phyloP scores from a whole-genome alignment of 164 flowering plant species.

The Piper betle region DNA sequence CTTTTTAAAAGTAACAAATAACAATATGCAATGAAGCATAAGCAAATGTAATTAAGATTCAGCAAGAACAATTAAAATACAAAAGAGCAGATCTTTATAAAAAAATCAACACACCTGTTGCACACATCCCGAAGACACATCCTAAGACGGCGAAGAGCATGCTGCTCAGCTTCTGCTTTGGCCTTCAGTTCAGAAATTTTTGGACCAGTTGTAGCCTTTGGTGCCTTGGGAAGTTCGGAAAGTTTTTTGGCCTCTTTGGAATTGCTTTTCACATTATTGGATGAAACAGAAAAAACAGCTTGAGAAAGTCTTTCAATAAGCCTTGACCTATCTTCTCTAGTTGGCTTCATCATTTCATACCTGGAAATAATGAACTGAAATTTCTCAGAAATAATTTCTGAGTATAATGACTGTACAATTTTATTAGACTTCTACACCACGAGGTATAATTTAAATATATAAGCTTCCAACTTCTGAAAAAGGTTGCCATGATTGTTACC shows the following conservation, averaged over 20 bases:
- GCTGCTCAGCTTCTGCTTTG: conserved; percentile 96
- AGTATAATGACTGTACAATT: too few relatives aligned
- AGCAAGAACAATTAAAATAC: too few relatives aligned
- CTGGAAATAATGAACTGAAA: conserved; percentile 19
- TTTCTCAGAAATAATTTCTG: background rate
- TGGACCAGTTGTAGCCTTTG: conserved; percentile 68
- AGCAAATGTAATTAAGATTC: too few relatives aligned
- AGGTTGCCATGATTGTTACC: background rate
- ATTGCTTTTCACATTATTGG: conserved; percentile 27
- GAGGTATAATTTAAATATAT: too few relatives aligned
- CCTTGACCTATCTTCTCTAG: conserved; percentile 55
- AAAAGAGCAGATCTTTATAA: background rate
- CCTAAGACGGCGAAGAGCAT: conserved; percentile 88
- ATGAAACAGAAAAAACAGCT: conserved; percentile 59
- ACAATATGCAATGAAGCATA: background rate
- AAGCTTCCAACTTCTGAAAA: too few relatives aligned
- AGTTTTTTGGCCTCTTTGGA: conserved; percentile 28
- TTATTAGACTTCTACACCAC: too few relatives aligned
- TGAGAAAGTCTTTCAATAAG: conserved; percentile 66
- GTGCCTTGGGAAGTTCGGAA: conserved; percentile 86
- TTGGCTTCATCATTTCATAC: conserved; percentile 48
- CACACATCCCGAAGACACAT: conserved; percentile 99
- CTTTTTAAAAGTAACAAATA: too few relatives aligned
- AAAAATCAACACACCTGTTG: conserved; percentile 50
- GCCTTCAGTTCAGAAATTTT: conserved; percentile 85